Evolutionary conservation across 202 grass and related monocot species (phyloP).

Genomic region (Zoysia matrella): DNA sequence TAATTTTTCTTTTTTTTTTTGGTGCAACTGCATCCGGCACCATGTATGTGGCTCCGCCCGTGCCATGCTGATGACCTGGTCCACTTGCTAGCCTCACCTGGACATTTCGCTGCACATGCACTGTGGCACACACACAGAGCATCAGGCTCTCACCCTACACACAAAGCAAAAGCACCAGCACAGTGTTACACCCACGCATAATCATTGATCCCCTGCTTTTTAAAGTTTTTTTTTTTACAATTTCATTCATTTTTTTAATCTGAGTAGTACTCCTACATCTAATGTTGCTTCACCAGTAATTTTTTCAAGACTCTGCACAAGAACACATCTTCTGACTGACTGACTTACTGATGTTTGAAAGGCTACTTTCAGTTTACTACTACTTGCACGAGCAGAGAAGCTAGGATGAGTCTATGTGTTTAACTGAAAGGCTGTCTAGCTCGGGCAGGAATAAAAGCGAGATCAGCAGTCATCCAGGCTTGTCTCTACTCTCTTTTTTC

Average conservation of each 20-base stretch:
- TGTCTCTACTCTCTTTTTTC: constrained; percentile 31
- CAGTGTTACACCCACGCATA: constrained; percentile 39
- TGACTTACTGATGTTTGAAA: constrained; percentile 36
- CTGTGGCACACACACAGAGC: constrained; percentile 25
- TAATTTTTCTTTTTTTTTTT: too few relatives aligned
- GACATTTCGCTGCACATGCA: not conserved
- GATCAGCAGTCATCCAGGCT: constrained; percentile 40
- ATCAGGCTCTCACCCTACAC: constrained; percentile 43
- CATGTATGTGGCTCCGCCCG: too few relatives aligned
- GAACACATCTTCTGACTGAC: constrained; percentile 21
- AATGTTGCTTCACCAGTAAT: constrained; percentile 18
- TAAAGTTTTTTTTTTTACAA: not conserved
- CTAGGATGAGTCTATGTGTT: constrained; percentile 11
- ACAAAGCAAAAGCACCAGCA: constrained; percentile 40
- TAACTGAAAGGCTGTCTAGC: constrained; percentile 43
- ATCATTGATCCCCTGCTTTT: constrained; percentile 20
- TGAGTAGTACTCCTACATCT: not conserved
- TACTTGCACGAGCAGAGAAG: constrained; percentile 22
- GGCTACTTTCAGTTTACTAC: constrained; percentile 41
- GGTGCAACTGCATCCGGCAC: too few relatives aligned
- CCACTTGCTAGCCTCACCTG: constrained; percentile 1
- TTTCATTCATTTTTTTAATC: not conserved
- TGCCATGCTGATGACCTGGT: too few relatives aligned
- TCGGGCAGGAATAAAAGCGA: constrained; percentile 23
- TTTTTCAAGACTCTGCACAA: constrained; percentile 11